phyloP scores from a whole-genome alignment of 768 basidiomycete species.

The Boletus barrowsii region DNA sequence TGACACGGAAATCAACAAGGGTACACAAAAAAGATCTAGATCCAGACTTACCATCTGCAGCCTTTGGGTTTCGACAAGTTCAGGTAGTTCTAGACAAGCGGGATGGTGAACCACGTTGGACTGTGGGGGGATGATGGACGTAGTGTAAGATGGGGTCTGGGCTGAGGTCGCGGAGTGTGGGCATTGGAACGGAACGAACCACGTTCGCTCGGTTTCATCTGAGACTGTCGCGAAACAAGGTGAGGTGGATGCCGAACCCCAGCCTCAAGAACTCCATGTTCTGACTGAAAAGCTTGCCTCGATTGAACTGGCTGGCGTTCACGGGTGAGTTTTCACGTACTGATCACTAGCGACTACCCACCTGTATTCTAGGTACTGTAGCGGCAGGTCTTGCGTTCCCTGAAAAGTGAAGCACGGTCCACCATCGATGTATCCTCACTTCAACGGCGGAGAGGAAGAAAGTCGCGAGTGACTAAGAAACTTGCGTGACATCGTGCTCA shows the following conservation, averaged over 20 bases:
- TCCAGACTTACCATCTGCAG: conserved; percentile 63
- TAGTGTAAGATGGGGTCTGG: conserved; percentile 7
- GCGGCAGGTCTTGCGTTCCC: conserved; percentile 34
- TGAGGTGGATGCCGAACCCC: conserved; percentile 17
- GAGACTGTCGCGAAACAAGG: conserved; percentile 6
- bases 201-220: neutral
- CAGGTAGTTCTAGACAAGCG: conserved; percentile 46
- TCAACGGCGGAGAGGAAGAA: neutral
- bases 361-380: conserved; percentile 46
- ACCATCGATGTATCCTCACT: conserved; percentile 39
- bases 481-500: no score
- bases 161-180: neutral
- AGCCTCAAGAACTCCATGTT: conserved; percentile 5
- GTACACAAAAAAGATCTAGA: neutral
- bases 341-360: conserved; percentile 13
- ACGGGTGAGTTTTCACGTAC: conserved; percentile 1
- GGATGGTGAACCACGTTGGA: neutral
- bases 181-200: conserved; percentile 3
- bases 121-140: neutral
- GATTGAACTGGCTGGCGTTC: conserved; percentile 7
- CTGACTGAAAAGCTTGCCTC: conserved; percentile 6
- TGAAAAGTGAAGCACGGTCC: conserved; percentile 30
- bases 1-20: conserved; percentile 29
- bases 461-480: conserved; percentile 1
- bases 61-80: conserved; percentile 88